Conservation (phyloP, 2,329 filamentous ascomycete genomes). For the Didymella keratinophila region DNA sequence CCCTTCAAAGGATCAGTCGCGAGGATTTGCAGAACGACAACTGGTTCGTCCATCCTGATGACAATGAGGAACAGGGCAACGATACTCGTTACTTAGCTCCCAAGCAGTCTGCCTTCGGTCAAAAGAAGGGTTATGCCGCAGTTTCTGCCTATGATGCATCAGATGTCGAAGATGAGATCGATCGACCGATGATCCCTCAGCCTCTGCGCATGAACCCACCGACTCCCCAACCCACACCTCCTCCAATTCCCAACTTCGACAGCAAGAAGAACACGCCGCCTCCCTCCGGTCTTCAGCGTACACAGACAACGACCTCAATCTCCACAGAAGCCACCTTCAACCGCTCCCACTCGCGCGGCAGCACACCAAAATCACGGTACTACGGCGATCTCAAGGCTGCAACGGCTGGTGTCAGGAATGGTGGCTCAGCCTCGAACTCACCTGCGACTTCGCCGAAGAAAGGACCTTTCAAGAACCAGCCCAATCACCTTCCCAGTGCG, state of each 20-base stretch:
- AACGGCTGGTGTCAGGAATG: conserved; percentile 47
- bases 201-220: conserved; percentile 60
- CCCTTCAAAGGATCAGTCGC: conserved; percentile 39
- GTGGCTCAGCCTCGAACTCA: conserved; percentile 34
- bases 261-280: conserved; percentile 29
- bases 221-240: conserved; percentile 47
- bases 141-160: conserved; percentile 40
- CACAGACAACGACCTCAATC: conserved; percentile 36
- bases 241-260: conserved; percentile 33
- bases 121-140: conserved; percentile 40
- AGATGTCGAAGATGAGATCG: conserved; percentile 38
- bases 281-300: conserved; percentile 31
- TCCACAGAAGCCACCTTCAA: conserved; percentile 43
- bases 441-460: conserved; percentile 37
- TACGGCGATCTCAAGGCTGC: conserved; percentile 59
- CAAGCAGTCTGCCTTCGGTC: conserved; percentile 36
- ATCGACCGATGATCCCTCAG: conserved; percentile 45
- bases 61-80: conserved; percentile 25
- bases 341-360: conserved; percentile 37
- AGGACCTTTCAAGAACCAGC: conserved; percentile 24
- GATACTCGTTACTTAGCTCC: conserved; percentile 24
- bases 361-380: conserved; percentile 54
- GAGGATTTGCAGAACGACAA: conserved; percentile 55
- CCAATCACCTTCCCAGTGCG: conserved; percentile 36
- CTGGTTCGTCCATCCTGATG: conserved; percentile 54